These are phyloP conservation scores for Aristolochia contorta DNA, from an alignment of 164 flowering plant species.

Conservation along the genomic window DNA sequence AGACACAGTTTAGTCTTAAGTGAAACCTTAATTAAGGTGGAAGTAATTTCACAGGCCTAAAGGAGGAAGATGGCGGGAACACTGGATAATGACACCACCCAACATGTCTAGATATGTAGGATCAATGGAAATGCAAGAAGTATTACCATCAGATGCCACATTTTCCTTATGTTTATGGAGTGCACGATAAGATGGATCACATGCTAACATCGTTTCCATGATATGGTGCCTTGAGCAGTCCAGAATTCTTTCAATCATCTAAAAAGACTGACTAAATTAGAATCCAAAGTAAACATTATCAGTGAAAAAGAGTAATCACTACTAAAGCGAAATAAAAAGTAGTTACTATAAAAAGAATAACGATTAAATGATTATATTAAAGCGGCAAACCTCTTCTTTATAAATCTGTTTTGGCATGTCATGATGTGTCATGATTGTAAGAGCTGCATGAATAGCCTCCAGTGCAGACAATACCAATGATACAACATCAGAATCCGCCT, in stretches of 20 bases:
- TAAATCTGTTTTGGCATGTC: constrained; percentile 91
- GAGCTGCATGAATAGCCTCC: constrained; percentile 86
- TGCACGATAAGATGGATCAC: constrained; percentile 86
- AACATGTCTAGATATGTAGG: neutral
- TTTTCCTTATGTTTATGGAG: constrained; percentile 65
- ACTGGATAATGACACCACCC: no score
- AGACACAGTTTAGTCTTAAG: no score
- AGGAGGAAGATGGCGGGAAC: no score
- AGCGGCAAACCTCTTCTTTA: constrained; percentile 71
- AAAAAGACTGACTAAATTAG: constrained; percentile 1
- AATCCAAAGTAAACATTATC: neutral
- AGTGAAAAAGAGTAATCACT: neutral
- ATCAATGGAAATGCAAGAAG: constrained; percentile 6
- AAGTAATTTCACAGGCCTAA: no score
- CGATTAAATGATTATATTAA: neutral
- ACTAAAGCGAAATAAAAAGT: neutral
- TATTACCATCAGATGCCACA: constrained; percentile 55
- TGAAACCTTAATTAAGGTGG: no score
- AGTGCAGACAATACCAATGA: constrained; percentile 55
- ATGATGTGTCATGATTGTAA: constrained; percentile 65
- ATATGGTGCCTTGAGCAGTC: constrained; percentile 91
- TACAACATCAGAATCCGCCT: constrained; percentile 67
- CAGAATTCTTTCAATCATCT: constrained; percentile 91
- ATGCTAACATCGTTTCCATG: constrained; percentile 69
- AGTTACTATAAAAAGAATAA: neutral